Percentiles rank a stretch among this genome's conserved stretches.
These are phyloP conservation scores for Aspergillus floridensis DNA, from an alignment of 2,329 filamentous ascomycete genomes.

Conservation along the genomic window DNA sequence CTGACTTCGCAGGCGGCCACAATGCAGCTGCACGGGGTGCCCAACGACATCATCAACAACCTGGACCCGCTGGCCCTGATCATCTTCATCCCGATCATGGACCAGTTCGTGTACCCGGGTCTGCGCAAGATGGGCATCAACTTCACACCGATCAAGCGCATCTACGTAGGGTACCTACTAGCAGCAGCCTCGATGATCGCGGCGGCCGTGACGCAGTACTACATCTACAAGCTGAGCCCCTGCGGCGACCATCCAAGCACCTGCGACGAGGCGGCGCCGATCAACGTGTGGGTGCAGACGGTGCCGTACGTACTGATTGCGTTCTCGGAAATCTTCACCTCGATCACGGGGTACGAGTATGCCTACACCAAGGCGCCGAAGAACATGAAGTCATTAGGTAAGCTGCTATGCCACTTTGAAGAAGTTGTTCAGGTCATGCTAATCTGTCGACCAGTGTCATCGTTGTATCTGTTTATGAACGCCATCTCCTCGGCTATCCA, in stretches of 20 bases:
- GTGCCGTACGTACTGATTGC: constrained; percentile 53
- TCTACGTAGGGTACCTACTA: constrained; percentile 50
- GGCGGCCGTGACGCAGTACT: constrained; percentile 49
- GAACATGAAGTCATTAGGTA: constrained; percentile 71
- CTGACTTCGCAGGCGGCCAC: constrained; percentile 55
- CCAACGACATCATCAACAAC: constrained; percentile 56
- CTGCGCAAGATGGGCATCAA: constrained; percentile 47
- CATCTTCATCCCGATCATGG: constrained; percentile 54
- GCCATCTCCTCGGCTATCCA: constrained; percentile 67
- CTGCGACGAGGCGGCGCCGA: constrained; percentile 52
- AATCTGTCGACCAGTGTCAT: constrained; percentile 48
- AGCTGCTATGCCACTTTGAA: constrained; percentile 50
- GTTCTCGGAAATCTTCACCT: constrained; percentile 57
- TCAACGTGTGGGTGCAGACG: constrained; percentile 62
- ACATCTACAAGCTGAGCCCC: constrained; percentile 58
- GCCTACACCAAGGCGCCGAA: constrained; percentile 73
- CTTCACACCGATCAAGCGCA: constrained; percentile 56
- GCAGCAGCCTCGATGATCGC: constrained; percentile 50
- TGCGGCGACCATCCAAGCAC: constrained; percentile 56
- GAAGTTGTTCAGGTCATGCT: not conserved
- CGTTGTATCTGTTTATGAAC: constrained; percentile 66
- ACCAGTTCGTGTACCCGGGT: constrained; percentile 51
- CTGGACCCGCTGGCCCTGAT: constrained; percentile 54
- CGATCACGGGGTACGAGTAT: constrained; percentile 66
- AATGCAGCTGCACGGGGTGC: constrained; percentile 51